Conservation (phyloP, 2,329 filamentous ascomycete species). For the Akanthomyces dipterigenus region DNA sequence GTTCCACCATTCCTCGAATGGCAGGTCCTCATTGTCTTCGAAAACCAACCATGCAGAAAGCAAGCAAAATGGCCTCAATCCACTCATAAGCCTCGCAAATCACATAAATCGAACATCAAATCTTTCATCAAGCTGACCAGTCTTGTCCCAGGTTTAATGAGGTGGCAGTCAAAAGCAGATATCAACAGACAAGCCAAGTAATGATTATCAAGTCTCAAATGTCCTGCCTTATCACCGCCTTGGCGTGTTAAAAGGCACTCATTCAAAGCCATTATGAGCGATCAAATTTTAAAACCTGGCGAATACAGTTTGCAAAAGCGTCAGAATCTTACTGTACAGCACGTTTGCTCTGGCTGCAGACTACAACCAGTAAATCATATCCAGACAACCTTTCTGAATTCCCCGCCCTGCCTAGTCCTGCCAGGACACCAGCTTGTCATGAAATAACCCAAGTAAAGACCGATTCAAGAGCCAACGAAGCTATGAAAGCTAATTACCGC, state of each 20-base stretch:
- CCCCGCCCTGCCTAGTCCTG: neutral
- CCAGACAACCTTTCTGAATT: neutral
- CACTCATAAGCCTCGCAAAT: neutral
- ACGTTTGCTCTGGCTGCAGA: neutral
- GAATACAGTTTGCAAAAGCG: neutral
- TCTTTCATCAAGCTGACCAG: neutral
- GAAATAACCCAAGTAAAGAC: conserved; percentile 5
- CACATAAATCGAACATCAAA: too few relatives aligned
- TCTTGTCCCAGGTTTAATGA: neutral
- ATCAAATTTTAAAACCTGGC: neutral
- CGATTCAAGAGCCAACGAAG: neutral
- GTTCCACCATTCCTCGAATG: too few relatives aligned
- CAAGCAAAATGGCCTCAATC: neutral
- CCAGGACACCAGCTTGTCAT: neutral
- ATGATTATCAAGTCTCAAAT: neutral
- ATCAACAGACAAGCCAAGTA: neutral
- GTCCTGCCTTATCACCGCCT: neutral
- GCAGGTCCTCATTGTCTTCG: too few relatives aligned
- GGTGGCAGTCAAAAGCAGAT: neutral
- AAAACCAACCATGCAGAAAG: too few relatives aligned
- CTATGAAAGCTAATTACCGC: neutral
- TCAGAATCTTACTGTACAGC: conserved; percentile 1
- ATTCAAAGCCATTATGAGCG: neutral
- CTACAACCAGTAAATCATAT: neutral
- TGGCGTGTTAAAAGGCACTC: neutral